Evolutionary conservation across 352 stramenopile species (phyloP).

Genomic region (Globisporangium echinulatum): DNA sequence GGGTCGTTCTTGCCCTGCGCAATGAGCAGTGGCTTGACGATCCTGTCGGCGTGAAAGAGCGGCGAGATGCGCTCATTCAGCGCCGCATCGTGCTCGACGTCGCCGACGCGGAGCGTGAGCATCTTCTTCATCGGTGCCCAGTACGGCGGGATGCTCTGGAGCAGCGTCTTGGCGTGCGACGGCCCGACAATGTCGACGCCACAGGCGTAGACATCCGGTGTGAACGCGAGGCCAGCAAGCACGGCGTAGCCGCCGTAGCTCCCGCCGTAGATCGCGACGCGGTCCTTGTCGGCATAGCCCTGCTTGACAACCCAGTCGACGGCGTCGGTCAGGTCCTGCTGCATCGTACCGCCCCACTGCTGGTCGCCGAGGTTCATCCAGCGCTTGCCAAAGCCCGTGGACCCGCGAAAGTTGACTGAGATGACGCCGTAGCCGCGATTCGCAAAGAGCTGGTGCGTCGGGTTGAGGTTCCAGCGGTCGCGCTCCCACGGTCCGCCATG

Average conservation of each 20-base stretch:
- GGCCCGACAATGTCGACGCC: conserved; percentile 70
- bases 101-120: conserved; percentile 31
- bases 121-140: conserved; percentile 34
- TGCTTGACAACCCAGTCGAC: conserved; percentile 54
- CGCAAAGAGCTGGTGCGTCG: conserved; percentile 32
- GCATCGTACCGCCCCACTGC: conserved; percentile 35
- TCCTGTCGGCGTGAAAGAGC: conserved; percentile 69
- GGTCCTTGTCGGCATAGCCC: conserved; percentile 39
- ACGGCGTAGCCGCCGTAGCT: conserved; percentile 73
- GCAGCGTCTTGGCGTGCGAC: conserved; percentile 37
- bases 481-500: conserved; percentile 36
- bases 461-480: conserved; percentile 25
- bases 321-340: conserved; percentile 43
- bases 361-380: conserved; percentile 46
- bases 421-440: conserved; percentile 41
- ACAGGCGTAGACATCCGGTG: conserved; percentile 69
- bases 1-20: conserved; percentile 78
- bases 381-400: conserved; percentile 65
- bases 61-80: conserved; percentile 46
- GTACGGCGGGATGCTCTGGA: conserved; percentile 35
- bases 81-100: conserved; percentile 30
- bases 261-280: conserved; percentile 50
- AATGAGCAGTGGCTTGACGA: conserved; percentile 73
- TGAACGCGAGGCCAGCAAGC: conserved; percentile 67
- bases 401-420: conserved; percentile 62